phyloP scores from a whole-genome alignment of 108 stramenopile species.

The Asterionellopsis glacialis region DNA sequence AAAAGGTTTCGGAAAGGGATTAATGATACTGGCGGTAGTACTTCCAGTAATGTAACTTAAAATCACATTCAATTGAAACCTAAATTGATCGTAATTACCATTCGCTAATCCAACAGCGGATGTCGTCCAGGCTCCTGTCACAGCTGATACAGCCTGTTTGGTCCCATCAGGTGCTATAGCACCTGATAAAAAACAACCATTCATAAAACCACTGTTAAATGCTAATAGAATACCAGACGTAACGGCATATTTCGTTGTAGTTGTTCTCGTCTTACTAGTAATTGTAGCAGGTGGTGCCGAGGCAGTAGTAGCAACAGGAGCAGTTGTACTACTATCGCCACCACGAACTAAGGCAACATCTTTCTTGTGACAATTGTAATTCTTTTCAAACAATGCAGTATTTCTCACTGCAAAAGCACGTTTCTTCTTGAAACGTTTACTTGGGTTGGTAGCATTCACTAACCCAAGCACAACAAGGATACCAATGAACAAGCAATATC shows the following conservation, averaged over 20 bases:
- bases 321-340: too few relatives aligned
- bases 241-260: constrained; percentile 9
- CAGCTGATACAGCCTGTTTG: constrained; percentile 41
- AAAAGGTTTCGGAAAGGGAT: constrained; percentile 31
- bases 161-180: constrained; percentile 11
- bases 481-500: too few relatives aligned
- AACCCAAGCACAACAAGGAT: too few relatives aligned
- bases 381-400: too few relatives aligned
- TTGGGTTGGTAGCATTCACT: too few relatives aligned
- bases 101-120: constrained; percentile 35
- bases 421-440: too few relatives aligned
- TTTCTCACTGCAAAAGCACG: too few relatives aligned
- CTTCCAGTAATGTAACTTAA: constrained; percentile 36
- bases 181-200: constrained; percentile 48
- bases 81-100: constrained; percentile 19
- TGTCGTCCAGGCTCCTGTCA: constrained; percentile 57
- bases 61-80: constrained; percentile 22
- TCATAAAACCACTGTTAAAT: constrained; percentile 55
- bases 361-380: too few relatives aligned
- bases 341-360: too few relatives aligned
- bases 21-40: constrained; percentile 25
- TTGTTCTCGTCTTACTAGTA: too few relatives aligned
- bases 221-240: constrained; percentile 28
- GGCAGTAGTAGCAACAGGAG: too few relatives aligned
- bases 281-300: too few relatives aligned